A percentile compares a stretch with the other conserved stretches of the same genome.
Conservation (phyloP, 1,284 basidiomycete genomes). For the Cryptococcus sp. region DNA sequence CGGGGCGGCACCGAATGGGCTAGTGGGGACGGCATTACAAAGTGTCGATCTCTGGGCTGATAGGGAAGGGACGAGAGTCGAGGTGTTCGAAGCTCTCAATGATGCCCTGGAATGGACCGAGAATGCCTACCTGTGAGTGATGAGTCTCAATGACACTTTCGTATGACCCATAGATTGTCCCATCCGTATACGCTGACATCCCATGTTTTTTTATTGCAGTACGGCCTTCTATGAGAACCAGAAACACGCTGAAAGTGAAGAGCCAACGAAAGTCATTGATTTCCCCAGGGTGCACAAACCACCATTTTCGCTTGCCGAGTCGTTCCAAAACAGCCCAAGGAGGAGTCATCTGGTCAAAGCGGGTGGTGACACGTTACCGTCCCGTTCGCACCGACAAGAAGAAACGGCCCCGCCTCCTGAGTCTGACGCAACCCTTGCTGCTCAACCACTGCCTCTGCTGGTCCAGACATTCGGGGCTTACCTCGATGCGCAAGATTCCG, state of each 20-base stretch:
- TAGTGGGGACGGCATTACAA: slow-evolving; percentile 69
- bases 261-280: slow-evolving; percentile 31
- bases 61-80: slow-evolving; percentile 66
- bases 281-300: slow-evolving; percentile 46
- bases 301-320: slow-evolving; percentile 58
- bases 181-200: background rate
- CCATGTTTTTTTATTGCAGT: slow-evolving; percentile 17
- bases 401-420: slow-evolving; percentile 2
- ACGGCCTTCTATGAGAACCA: slow-evolving; percentile 53
- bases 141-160: background rate
- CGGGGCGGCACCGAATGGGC: slow-evolving; percentile 67
- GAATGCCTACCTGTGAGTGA: slow-evolving; percentile 72
- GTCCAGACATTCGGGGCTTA: slow-evolving; percentile 74
- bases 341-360: slow-evolving; percentile 73
- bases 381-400: slow-evolving; percentile 13
- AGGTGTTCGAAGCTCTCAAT: slow-evolving; percentile 79
- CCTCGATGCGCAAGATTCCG: slow-evolving; percentile 33
- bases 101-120: slow-evolving; percentile 97
- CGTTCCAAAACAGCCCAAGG: slow-evolving; percentile 72
- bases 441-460: slow-evolving; percentile 58
- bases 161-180: too few species aligned
- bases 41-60: slow-evolving; percentile 73
- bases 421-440: slow-evolving; percentile 20
- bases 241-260: slow-evolving; percentile 21
- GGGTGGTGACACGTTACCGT: slow-evolving; percentile 59